A percentile compares a stretch with the other conserved stretches of the same genome.
These are phyloP conservation scores for Carallia brachiata DNA, from an alignment of 345 rosid species.

Conservation along the genomic window DNA sequence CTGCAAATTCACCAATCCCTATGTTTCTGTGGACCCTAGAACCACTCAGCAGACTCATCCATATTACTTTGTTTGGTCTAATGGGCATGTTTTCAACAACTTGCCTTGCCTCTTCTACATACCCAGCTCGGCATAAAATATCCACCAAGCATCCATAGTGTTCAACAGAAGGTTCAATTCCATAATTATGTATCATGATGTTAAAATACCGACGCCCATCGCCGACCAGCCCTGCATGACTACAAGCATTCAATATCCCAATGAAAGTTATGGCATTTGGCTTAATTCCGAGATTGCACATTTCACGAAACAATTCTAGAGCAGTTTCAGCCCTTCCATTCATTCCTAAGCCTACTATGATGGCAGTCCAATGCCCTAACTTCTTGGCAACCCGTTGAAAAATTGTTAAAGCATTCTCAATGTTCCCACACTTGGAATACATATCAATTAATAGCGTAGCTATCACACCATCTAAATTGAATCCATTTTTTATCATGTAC, in stretches of 20 bases:
- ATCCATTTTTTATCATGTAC: conserved; percentile 27
- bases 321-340: conserved; percentile 47
- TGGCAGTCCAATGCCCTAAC: conserved; percentile 46
- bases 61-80: conserved; percentile 37
- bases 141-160: conserved; percentile 65
- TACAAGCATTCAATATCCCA: conserved; percentile 46
- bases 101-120: conserved; percentile 43
- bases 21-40: conserved; percentile 36
- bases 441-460: conserved; percentile 44
- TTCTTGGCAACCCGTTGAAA: conserved; percentile 34
- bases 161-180: conserved; percentile 43
- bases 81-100: conserved; percentile 41
- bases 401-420: conserved; percentile 32
- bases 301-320: conserved; percentile 35
- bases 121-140: conserved; percentile 55
- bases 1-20: conserved; percentile 32
- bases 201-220: conserved; percentile 40
- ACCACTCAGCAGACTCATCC: conserved; percentile 52
- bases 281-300: conserved; percentile 33
- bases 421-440: conserved; percentile 50
- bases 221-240: conserved; percentile 52
- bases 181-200: conserved; percentile 30
- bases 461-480: conserved; percentile 32
- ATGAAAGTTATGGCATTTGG: conserved; percentile 47
- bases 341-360: conserved; percentile 45